Percentiles rank a stretch among this genome's conserved stretches.
Conservation (phyloP, 2,329 filamentous ascomycete species). For the Aspergillus sp. region DNA sequence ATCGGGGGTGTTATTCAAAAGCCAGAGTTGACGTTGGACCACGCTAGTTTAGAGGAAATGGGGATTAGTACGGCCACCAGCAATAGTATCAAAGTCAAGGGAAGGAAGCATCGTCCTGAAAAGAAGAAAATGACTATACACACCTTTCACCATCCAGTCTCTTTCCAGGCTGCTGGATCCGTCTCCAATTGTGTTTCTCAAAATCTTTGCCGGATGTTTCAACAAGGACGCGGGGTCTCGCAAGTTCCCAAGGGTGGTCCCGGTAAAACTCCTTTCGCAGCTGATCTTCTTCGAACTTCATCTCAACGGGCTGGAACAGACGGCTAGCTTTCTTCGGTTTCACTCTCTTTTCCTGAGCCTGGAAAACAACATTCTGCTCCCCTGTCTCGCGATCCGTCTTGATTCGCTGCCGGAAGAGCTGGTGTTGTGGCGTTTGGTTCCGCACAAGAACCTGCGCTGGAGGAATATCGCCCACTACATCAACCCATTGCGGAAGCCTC, state of each 20-base stretch:
- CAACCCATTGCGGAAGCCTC: slow-evolving; percentile 47
- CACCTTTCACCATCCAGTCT: slow-evolving; percentile 79
- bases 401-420: slow-evolving; percentile 34
- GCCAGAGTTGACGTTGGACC: slow-evolving; percentile 81
- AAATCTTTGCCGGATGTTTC: slow-evolving; percentile 81
- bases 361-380: slow-evolving; percentile 29
- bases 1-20: slow-evolving; percentile 59
- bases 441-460: slow-evolving; percentile 56
- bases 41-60: slow-evolving; percentile 53
- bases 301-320: slow-evolving; percentile 70
- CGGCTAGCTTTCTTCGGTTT: slow-evolving; percentile 60
- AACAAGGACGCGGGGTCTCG: slow-evolving; percentile 74
- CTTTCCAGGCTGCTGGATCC: slow-evolving; percentile 65
- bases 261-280: slow-evolving; percentile 77
- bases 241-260: slow-evolving; percentile 96
- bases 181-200: slow-evolving; percentile 71
- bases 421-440: slow-evolving; percentile 45
- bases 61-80: slow-evolving; percentile 7
- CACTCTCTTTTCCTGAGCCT: slow-evolving; percentile 29
- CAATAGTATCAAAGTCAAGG: neutral
- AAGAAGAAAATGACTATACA: slow-evolving; percentile 13
- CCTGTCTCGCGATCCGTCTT: slow-evolving; percentile 21
- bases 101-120: too few relatives aligned
- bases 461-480: slow-evolving; percentile 51
- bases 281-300: slow-evolving; percentile 76